phyloP scores from a whole-genome alignment of 148 eudicot genomes.

The Vaccinium macrocarpon region DNA sequence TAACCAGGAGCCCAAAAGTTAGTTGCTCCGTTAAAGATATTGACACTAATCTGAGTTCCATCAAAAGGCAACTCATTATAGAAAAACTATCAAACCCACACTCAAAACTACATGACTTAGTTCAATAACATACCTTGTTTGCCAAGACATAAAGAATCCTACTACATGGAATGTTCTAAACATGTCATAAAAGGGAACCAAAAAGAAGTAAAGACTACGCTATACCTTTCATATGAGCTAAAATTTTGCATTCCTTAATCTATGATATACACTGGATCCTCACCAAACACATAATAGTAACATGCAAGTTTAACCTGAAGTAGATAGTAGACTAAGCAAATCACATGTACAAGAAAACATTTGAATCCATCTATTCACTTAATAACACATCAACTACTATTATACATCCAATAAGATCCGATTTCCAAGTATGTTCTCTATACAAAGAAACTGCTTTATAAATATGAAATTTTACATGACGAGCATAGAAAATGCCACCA shows the following conservation, averaged over 20 bases:
- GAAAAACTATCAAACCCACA: background rate
- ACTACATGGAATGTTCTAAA: background rate
- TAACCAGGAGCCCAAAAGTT: background rate
- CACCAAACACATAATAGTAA: background rate
- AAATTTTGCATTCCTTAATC: constrained; percentile 3
- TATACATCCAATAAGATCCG: background rate
- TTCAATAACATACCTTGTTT: background rate
- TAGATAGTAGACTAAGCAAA: background rate
- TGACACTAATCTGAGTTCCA: background rate
- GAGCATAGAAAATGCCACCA: background rate
- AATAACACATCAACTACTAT: background rate
- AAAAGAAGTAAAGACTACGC: background rate
- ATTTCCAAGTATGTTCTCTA: background rate
- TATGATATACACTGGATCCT: background rate
- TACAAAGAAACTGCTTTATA: background rate
- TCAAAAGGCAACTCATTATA: background rate
- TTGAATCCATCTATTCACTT: background rate
- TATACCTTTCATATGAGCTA: background rate
- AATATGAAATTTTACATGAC: background rate
- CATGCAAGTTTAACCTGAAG: background rate
- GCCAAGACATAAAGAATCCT: background rate
- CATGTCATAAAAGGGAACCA: background rate
- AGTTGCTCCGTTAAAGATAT: background rate
- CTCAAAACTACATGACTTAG: background rate
- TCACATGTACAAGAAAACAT: background rate